Evolutionary conservation across 192 early-diverging fungal genomes (phyloP), one percentile per base, ranked within the genome.

Genomic region (Mortierella hygrophila): DNA sequence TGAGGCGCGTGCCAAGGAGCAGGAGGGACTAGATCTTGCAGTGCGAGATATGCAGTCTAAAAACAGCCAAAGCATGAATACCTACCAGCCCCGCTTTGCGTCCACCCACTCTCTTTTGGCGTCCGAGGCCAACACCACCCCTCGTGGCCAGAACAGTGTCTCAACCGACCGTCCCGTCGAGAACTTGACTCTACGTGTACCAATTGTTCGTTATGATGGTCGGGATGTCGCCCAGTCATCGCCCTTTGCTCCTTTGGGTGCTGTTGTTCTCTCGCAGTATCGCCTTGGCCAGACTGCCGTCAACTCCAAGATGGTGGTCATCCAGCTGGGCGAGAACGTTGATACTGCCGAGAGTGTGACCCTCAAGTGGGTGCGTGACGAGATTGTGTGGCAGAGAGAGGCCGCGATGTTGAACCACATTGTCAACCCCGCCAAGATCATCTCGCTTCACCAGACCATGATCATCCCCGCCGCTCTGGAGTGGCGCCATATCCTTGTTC

Each of bases 371-470:
- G 83, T 85, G 42, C 78, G 83, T 29, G 83, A 85, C 55, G 83
- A 85, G 49, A 85, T 85, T 85, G 83, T 85, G 21, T 85, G 83
- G 83, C 83, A 85, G 74, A 68, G 83, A 52, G 83, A 85, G 78
- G 83, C 83, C 10, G 83, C 83, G 32, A 86, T 86, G 84, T 78
- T 86, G 84, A 86, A 86, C 76, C 84, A 86, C 49, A 86, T 86
- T 47, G 76, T 86, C 44, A 86, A 86, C 72, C 84, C 84, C 29
- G 72, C 84, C 44, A 86, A 86, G 72, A 86, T 86, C 54, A 86
- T 86, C 37, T 77, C 79, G 10, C 78, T 86, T 11, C 84, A 86
- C 18, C 84, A 86, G 40, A 86, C 84, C 41, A 86, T 86, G 84
- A 86, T 86, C 41, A 81, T 86, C 72, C 84, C 84, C n/a, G 84